Evolutionary conservation across 169 alveolate species (phyloP), one percentile per base, ranked within the genome.

Genomic region (Cryptosporidium muris): DNA sequence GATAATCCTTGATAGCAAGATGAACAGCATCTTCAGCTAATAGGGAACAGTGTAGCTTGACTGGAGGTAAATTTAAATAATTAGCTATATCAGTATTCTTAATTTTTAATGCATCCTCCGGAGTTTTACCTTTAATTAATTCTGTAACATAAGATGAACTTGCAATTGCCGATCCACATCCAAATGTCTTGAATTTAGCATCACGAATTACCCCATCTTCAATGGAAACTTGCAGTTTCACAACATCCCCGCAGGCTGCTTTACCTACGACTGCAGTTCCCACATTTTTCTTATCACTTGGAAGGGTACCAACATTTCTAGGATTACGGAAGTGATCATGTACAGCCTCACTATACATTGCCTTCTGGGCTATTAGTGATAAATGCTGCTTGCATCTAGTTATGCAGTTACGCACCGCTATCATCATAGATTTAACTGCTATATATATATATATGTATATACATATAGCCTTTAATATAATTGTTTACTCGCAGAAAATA

Each of bases 151-250:
- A 96, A 11, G 99, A 96, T 81, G 98, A 92, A 85, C 98, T 94
- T 36, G 99, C 99, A 34, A 98, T 98, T 7, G 99, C 99, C 16
- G 99, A 95, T 9, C 99, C 99, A 85, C 99, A 98, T 9, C 99
- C 99, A 85, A 98, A 98, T 6, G 99, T 97, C 94, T 95, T 97
- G 82, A 97, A 97, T 49, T 96, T 94, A 5, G 99, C 99, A 81
- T 97, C 97, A 81, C 93, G 91, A 16, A 97, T 95, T 62, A 94
- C 94, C 7, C 96, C 95, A 66, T 96, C 98, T 80, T 95, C 96
- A 64, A 95, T 96, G 91, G 95, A 92, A 54, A 97, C 98, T 90
- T 98, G 98, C 63, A 97, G 90, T 82, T 95, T 97, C 95, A 97
- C 97, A 38, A 97, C 99, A 88, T 97, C 99, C n/a, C 99, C 99